Evolutionary conservation across 805 yeast genomes (phyloP).

Genomic region (Candida parachauliodes): DNA sequence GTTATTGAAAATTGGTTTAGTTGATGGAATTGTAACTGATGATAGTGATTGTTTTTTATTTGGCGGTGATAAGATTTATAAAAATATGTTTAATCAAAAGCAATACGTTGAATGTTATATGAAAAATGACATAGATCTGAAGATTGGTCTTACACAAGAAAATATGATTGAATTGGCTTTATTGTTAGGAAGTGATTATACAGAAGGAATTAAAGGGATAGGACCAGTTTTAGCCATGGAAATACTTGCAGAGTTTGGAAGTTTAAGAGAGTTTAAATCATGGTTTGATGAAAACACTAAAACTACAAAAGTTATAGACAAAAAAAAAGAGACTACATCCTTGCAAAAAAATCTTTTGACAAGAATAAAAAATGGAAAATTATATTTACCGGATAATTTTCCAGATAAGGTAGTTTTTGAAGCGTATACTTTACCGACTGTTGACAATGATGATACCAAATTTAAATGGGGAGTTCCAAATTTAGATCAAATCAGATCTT

Average conservation of each 20-base stretch:
- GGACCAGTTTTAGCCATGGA: conserved; percentile 95
- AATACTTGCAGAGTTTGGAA: conserved; percentile 77
- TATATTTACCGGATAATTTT: conserved; percentile 55
- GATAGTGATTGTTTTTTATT: conserved; percentile 95
- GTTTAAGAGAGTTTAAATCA: conserved; percentile 36
- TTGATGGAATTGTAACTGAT: conserved; percentile 95
- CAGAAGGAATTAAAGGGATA: conserved; percentile 86
- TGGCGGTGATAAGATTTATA: conserved; percentile 81
- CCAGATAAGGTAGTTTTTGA: conserved; percentile 67
- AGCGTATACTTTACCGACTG: conserved; percentile 79
- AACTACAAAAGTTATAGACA: conserved; percentile 27
- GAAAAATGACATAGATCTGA: conserved; percentile 51
- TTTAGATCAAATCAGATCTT: conserved; percentile 71
- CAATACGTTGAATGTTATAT: conserved; percentile 86
- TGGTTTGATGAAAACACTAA: conserved; percentile 58
- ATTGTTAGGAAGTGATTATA: conserved; percentile 90
- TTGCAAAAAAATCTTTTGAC: conserved; percentile 58
- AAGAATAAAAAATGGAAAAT: conserved; percentile 50
- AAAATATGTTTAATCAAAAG: conserved; percentile 92
- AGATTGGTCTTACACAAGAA: conserved; percentile 60
- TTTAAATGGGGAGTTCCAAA: conserved; percentile 92
- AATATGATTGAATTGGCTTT: conserved; percentile 78
- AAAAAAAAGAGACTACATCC: conserved; percentile 38
- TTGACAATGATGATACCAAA: conserved; percentile 72
- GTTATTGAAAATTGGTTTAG: conserved; percentile 60